Evolutionary conservation across 2,329 filamentous ascomycete species (phyloP), one percentile per base, ranked within the genome.

Genomic region (Hymenoscyphus occultus): DNA sequence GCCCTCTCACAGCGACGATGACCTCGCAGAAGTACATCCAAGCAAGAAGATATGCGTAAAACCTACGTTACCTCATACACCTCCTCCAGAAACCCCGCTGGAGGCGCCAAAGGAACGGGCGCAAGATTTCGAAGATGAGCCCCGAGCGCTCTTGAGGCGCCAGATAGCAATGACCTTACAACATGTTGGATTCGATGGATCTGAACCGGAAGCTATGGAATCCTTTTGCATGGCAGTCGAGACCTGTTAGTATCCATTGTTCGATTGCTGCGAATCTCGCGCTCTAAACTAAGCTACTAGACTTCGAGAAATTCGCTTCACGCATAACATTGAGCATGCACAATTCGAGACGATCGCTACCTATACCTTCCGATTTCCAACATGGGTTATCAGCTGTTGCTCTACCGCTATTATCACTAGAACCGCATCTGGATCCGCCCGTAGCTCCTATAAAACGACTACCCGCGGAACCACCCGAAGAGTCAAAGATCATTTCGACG

Each of bases 301-400:
- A 76, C 70, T 69, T 69, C 12, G 58, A 68, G 28, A 70, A 72
- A 42, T 72, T 76, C 57, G 68, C 76, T 10, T 70, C 72, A 16
- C 69, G 71, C 65, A 68, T 76, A 5, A 73, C 68, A 6, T 61
- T 67, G n/a, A 71, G 68, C 2, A 76, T 76, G 74, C 64, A 66
- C n/a, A 74, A 70, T 72, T 76, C 68, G 74, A 67, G 64, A 60
- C 81, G 86, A 64, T 79, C 80, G 16, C 77, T 82, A 61, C 82
- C 85, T 0, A 82, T 82, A 2, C 85, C 86, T 0, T 74, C 77
- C 42, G 86, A 89, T 72, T 88, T 86, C 67, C 83, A 86, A 67
- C 75, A 78, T n/a, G 79, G 79, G 3, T 75, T 89, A 13, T 77
- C 77, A 40, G 77, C 79, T 35, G 82, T 84, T 70, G 83, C 86